Base-by-base conservation (phyloP, 2,329 filamentous ascomycete genomes). In the Exophiala sideris region DNA sequence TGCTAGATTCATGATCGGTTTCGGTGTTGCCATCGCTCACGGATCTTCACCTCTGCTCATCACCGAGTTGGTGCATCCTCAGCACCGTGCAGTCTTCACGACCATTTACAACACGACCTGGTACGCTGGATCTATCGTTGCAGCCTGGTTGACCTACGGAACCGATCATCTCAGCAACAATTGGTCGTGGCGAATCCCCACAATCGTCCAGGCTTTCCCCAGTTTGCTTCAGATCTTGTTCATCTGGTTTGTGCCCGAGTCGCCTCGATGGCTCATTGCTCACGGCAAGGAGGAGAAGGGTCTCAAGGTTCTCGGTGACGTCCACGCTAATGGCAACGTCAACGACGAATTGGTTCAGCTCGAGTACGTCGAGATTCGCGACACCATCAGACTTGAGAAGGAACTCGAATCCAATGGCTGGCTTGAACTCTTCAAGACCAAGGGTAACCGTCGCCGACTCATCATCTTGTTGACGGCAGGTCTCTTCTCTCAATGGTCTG, bases 171-270 rank as follows among this genome's bases (percentile, higher is more conserved):
- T 80, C 51, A 48, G 68, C 35, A 76, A 57, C 65, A 64, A 78
- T 66, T 78, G 70, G 63, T 70, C 75, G 5, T 86, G 84, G 82
- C 85, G 80, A 63, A 80, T 87, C 55, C 84, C 83, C 0, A 79
- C 87, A 45, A 82, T 83, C 0, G 84, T 85, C 65, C 84, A 88
- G 63, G 85, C 85, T 44, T 68, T 84, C 0, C 82, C 83, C 0
- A 77, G 86, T 0, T 54, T 85, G 1, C 51, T 80, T 1, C 74
- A 87, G 1, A 71, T 86, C 50, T 59, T 62, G 1, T 65, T 76
- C 8, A 78, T 86, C 29, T 83, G 80, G 76, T 81, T 85, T 68
- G 83, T 88, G 64, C 86, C 85, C 0, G 85, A 88, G 59, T 84
- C 81, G 0, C 85, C 84, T 0, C 75, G 85, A 1, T 87, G 82